A percentile compares a stretch with the other conserved stretches of the same genome.
Evolutionary conservation across 2,329 filamentous ascomycete species (phyloP).

Genomic region (Monosporascus cannonballus): DNA sequence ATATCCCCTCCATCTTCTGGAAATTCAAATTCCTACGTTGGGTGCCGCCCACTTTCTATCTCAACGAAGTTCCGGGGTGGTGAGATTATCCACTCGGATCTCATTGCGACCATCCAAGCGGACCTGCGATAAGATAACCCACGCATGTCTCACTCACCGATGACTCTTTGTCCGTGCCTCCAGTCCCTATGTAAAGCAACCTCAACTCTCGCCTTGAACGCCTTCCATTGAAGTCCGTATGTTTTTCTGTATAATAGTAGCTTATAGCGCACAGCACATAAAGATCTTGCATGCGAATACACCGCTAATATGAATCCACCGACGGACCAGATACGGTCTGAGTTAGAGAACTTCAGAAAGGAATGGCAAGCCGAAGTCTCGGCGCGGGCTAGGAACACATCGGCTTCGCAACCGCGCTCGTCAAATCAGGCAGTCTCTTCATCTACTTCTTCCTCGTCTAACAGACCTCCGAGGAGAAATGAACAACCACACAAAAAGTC

Average conservation of each 20-base stretch:
- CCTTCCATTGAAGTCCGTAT: no score
- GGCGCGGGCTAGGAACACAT: constrained; percentile 29
- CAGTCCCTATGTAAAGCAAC: neutral
- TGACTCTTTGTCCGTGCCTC: neutral
- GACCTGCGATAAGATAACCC: constrained; percentile 1
- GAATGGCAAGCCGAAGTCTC: constrained; percentile 80
- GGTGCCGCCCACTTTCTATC: neutral
- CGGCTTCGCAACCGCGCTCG: constrained; percentile 12
- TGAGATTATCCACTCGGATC: neutral
- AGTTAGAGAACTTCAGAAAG: constrained; percentile 79
- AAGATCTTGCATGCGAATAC: neutral
- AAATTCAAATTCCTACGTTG: neutral
- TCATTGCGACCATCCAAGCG: no score
- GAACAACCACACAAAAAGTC: constrained; percentile 14
- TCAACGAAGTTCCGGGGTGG: no score
- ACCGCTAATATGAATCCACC: constrained; percentile 17
- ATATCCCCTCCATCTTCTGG: neutral
- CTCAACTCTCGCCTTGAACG: no score
- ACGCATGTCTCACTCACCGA: neutral
- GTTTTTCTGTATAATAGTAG: no score
- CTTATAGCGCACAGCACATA: no score
- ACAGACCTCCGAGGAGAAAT: constrained; percentile 11
- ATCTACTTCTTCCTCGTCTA: constrained; percentile 12
- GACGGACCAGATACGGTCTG: constrained; percentile 44
- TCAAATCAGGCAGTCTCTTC: constrained; percentile 9